Conservation (phyloP, 768 basidiomycete species). For the Agaricus sinodeliciosus region DNA sequence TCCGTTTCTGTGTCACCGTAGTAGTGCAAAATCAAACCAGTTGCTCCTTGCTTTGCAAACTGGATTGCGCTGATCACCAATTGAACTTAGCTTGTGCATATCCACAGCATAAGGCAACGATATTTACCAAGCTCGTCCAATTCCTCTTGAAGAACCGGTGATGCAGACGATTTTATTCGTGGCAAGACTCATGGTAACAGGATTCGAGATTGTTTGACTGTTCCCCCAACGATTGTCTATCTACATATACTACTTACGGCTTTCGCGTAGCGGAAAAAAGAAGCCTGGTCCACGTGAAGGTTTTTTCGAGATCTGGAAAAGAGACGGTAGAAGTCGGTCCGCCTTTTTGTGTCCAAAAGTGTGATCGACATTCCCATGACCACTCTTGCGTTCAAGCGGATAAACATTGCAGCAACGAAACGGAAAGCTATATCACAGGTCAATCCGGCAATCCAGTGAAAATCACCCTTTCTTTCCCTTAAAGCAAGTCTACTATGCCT, state of each 20-base stretch:
- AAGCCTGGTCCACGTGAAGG: background rate
- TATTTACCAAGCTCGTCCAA: slow-evolving; percentile 54
- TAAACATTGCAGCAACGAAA: background rate
- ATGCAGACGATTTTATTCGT: slow-evolving; percentile 58
- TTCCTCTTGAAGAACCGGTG: slow-evolving; percentile 70
- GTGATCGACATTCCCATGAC: slow-evolving; percentile 3
- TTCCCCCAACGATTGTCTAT: background rate
- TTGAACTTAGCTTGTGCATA: background rate
- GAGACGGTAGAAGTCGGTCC: slow-evolving; percentile 1
- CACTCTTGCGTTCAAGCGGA: slow-evolving; percentile 1
- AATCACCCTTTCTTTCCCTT: background rate
- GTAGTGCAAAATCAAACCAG: slow-evolving; percentile 61
- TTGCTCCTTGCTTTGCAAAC: slow-evolving; percentile 58
- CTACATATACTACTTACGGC: slow-evolving; percentile 3
- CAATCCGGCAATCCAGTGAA: background rate
- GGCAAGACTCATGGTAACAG: slow-evolving; percentile 32
- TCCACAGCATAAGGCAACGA: background rate
- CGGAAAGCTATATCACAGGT: background rate
- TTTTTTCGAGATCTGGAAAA: background rate
- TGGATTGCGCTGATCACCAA: slow-evolving; percentile 41
- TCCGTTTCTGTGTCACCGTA: slow-evolving; percentile 52
- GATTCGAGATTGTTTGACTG: background rate
- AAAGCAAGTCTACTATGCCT: slow-evolving; percentile 19
- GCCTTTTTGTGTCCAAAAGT: background rate
- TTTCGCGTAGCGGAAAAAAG: slow-evolving; percentile 7